phyloP scores from a whole-genome alignment of 352 stramenopile species.

The Globisporangium cylindrosporum region DNA sequence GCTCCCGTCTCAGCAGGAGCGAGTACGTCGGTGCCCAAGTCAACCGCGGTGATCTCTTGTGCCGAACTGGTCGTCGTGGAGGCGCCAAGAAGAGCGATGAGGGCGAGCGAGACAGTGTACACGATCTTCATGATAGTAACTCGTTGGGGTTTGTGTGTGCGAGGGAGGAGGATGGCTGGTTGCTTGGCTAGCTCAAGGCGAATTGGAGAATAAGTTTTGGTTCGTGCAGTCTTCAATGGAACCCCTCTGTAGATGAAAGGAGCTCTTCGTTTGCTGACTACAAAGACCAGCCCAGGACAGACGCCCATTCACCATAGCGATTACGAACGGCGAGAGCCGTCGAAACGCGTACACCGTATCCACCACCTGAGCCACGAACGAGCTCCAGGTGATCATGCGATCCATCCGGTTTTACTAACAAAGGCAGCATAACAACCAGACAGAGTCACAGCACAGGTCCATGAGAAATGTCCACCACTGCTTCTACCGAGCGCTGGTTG shows the following conservation, averaged over 20 bases:
- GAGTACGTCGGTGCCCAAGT: background rate
- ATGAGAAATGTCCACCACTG: background rate
- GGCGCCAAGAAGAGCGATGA: conserved; percentile 8
- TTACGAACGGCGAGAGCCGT: background rate
- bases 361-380: background rate
- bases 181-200: background rate
- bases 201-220: conserved; percentile 1
- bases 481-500: background rate
- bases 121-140: conserved; percentile 9
- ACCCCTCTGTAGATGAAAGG: background rate
- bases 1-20: background rate
- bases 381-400: background rate
- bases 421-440: background rate
- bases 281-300: background rate
- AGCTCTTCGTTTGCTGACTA: background rate
- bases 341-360: background rate
- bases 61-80: conserved; percentile 1
- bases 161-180: background rate
- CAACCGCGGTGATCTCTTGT: background rate
- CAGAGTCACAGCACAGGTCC: background rate
- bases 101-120: conserved; percentile 7
- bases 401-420: background rate
- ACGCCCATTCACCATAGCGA: background rate
- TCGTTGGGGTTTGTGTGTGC: background rate
- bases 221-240: background rate